Conservation (phyloP, 2,329 filamentous ascomycete species). For the Claviceps sp. region DNA sequence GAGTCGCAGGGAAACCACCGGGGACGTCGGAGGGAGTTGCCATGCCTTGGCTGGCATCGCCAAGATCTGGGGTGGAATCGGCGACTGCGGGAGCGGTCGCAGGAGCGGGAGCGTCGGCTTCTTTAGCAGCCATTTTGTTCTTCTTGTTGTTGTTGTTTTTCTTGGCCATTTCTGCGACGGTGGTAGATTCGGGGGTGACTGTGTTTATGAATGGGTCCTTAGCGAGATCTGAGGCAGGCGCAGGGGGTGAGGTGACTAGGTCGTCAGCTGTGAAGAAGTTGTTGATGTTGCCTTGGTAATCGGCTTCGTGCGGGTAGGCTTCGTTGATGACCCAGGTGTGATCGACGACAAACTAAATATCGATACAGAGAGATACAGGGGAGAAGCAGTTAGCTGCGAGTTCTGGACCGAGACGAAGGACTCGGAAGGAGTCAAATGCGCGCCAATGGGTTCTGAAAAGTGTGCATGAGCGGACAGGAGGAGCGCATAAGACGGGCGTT, state of each 20-base stretch:
- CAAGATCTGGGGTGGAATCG: slow-evolving; percentile 4
- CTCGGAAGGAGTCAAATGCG: slow-evolving; percentile 2
- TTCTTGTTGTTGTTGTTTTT: slow-evolving; percentile 45
- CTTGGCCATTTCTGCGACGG: slow-evolving; percentile 44
- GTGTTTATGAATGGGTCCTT: slow-evolving; percentile 48
- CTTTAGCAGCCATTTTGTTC: slow-evolving; percentile 6
- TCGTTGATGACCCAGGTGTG: slow-evolving; percentile 78
- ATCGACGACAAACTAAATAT: slow-evolving; percentile 79
- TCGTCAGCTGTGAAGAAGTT: slow-evolving; percentile 74
- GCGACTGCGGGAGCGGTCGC: background rate
- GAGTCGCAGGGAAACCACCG: slow-evolving; percentile 52
- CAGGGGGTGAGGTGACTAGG: slow-evolving; percentile 32
- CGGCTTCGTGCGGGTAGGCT: slow-evolving; percentile 67
- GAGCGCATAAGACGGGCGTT: slow-evolving; percentile 7
- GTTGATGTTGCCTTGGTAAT: slow-evolving; percentile 76
- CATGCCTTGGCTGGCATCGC: slow-evolving; percentile 8
- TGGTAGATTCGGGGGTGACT: slow-evolving; percentile 57
- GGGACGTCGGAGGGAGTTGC: slow-evolving; percentile 25
- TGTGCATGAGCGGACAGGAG: slow-evolving; percentile 8
- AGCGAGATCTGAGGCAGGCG: slow-evolving; percentile 9
- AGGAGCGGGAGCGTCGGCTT: slow-evolving; percentile 5
- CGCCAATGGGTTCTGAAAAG: slow-evolving; percentile 4
- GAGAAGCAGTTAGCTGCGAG: slow-evolving; percentile 8
- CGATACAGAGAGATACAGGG: slow-evolving; percentile 5
- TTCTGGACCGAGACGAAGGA: slow-evolving; percentile 1